Conservation (phyloP, 148 eudicot species). For the Cornus florida region DNA sequence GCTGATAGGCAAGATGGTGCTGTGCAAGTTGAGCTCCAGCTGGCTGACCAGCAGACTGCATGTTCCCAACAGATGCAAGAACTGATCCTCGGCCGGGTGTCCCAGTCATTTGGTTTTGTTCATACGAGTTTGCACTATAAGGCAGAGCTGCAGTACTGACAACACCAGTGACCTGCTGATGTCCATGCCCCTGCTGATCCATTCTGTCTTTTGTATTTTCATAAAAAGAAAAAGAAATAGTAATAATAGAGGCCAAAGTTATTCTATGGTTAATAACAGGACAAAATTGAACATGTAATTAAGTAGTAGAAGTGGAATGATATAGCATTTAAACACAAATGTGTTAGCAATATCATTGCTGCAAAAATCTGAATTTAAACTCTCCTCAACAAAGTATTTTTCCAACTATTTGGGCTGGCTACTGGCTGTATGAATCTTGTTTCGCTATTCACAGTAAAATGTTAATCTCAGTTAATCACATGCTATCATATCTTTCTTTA, state of each 20-base stretch:
- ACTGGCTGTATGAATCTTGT: too few species aligned
- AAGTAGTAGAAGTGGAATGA: background rate
- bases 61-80: conserved; percentile 42
- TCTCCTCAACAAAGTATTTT: too few species aligned
- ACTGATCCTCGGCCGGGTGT: conserved; percentile 33
- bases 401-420: too few species aligned
- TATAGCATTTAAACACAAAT: background rate
- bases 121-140: conserved; percentile 45
- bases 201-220: conserved; percentile 31
- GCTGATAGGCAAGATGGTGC: conserved; percentile 75
- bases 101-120: conserved; percentile 53
- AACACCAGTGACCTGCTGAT: conserved; percentile 43
- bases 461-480: too few species aligned
- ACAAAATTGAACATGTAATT: background rate
- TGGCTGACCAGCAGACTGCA: conserved; percentile 33
- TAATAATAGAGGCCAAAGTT: background rate
- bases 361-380: background rate
- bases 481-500: too few species aligned
- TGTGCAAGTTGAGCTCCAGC: conserved; percentile 52
- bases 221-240: too few species aligned
- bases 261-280: background rate
- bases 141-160: conserved; percentile 48
- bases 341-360: background rate
- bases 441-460: too few species aligned
- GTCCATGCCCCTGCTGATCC: conserved; percentile 73